These are phyloP conservation scores for Fusarium longipes DNA, from an alignment of 2,329 filamentous ascomycete genomes.

Conservation along the genomic window DNA sequence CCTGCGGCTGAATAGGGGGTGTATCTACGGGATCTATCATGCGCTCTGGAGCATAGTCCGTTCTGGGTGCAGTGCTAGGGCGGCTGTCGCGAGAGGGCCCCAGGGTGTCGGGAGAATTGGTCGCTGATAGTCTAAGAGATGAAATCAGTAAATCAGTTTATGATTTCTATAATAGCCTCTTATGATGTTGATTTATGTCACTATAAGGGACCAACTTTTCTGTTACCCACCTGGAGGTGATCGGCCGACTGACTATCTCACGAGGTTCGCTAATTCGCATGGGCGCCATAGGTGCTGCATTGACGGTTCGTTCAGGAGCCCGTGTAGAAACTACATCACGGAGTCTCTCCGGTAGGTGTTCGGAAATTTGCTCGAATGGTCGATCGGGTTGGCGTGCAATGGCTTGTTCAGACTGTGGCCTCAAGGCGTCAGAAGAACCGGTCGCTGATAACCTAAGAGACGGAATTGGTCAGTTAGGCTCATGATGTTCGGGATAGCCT, in stretches of 20 bases:
- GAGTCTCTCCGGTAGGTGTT: background rate
- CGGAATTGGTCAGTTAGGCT: too few relatives aligned
- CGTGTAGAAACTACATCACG: slow-evolving; percentile 10
- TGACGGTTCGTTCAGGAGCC: slow-evolving; percentile 11
- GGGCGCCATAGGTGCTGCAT: slow-evolving; percentile 16
- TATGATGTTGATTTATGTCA: too few relatives aligned
- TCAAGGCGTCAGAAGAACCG: too few relatives aligned
- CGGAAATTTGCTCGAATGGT: background rate
- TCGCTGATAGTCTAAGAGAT: too few relatives aligned
- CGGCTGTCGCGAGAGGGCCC: background rate
- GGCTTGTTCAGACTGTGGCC: slow-evolving; percentile 2
- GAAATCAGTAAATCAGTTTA: too few relatives aligned
- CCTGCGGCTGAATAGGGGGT: slow-evolving; percentile 18
- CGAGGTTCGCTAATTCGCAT: slow-evolving; percentile 8
- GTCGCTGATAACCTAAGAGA: too few relatives aligned
- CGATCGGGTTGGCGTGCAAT: background rate
- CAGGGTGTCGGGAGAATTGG: too few relatives aligned
- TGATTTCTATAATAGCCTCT: too few relatives aligned
- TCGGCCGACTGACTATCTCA: slow-evolving; percentile 7
- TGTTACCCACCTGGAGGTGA: too few relatives aligned
- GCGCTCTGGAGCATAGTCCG: slow-evolving; percentile 35
- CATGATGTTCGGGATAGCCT: too few relatives aligned
- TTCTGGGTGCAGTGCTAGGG: slow-evolving; percentile 16
- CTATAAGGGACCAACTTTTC: too few relatives aligned
- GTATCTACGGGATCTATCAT: slow-evolving; percentile 32